Conservation (phyloP, 345 rosid species). For the Bruguiera gymnorhiza region DNA sequence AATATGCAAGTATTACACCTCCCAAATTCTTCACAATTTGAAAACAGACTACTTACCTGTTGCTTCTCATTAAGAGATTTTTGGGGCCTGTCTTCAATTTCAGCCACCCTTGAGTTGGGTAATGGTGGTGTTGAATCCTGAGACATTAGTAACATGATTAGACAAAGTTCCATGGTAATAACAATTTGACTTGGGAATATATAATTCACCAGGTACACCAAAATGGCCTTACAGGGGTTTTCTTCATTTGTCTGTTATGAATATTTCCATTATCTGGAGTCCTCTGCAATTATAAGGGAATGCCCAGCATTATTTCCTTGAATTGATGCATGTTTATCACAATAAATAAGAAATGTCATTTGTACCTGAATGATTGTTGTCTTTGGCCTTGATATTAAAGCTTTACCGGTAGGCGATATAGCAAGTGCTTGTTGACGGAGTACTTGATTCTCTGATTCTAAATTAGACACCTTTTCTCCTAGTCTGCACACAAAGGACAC, state of each 20-base stretch:
- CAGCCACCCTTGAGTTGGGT: slow-evolving; percentile 58
- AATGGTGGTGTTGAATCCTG: slow-evolving; percentile 58
- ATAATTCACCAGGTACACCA: background rate
- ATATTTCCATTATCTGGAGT: slow-evolving; percentile 70
- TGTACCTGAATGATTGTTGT: slow-evolving; percentile 63
- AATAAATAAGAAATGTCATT: slow-evolving; percentile 16
- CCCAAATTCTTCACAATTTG: background rate
- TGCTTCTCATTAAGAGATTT: slow-evolving; percentile 92
- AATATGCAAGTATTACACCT: too few relatives aligned
- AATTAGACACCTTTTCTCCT: slow-evolving; percentile 86
- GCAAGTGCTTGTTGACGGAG: slow-evolving; percentile 89
- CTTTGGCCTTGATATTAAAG: slow-evolving; percentile 55
- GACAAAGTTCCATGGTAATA: background rate
- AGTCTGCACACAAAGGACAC: slow-evolving; percentile 37
- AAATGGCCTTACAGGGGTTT: slow-evolving; percentile 43
- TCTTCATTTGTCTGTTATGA: slow-evolving; percentile 61
- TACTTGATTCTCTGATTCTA: slow-evolving; percentile 92
- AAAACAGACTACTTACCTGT: slow-evolving; percentile 44
- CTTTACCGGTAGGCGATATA: slow-evolving; percentile 77
- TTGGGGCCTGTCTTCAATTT: slow-evolving; percentile 90
- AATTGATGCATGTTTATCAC: background rate
- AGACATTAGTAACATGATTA: slow-evolving; percentile 18
- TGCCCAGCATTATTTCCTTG: slow-evolving; percentile 15
- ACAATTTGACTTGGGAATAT: background rate
- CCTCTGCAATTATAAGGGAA: slow-evolving; percentile 33